Conservation (phyloP, 176 grass and related monocot species). For the Ensete ventricosum region DNA sequence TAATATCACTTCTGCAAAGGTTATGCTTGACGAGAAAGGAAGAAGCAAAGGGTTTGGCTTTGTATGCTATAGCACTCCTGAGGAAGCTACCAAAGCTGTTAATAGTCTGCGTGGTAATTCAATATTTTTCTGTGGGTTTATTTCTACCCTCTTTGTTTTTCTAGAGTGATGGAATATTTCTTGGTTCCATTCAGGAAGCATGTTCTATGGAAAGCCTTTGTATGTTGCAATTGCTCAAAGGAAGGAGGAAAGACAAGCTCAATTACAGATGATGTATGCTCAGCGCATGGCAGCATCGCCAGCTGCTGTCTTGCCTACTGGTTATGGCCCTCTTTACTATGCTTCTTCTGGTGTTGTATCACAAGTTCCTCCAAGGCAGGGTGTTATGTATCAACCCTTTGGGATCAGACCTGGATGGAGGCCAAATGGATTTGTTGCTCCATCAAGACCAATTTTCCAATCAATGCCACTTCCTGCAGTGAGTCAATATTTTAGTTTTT, state of each 20-base stretch:
- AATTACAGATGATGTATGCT: constrained; percentile 43
- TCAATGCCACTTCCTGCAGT: constrained; percentile 41
- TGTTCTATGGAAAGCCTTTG: constrained; percentile 77
- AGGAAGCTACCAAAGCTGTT: constrained; percentile 65
- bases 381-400: constrained; percentile 43
- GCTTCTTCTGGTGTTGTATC: constrained; percentile 37
- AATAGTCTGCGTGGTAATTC: constrained; percentile 53
- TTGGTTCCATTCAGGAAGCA: constrained; percentile 39
- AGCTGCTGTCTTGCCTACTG: constrained; percentile 36
- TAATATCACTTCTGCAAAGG: constrained; percentile 59
- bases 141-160: not conserved
- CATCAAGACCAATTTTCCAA: constrained; percentile 33
- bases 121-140: not conserved
- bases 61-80: constrained; percentile 60
- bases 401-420: constrained; percentile 39
- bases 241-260: constrained; percentile 64
- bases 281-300: constrained; percentile 29
- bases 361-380: constrained; percentile 47
- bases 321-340: constrained; percentile 57
- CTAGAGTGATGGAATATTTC: not conserved
- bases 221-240: constrained; percentile 74
- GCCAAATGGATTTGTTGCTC: constrained; percentile 40
- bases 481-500: not conserved
- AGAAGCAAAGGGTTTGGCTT: constrained; percentile 88
- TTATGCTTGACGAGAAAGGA: constrained; percentile 74